Percentiles rank a stretch among this genome's conserved stretches.
These are phyloP conservation scores for Sporothrix phasma DNA, from an alignment of 2,329 filamentous ascomycete genomes.

Conservation along the genomic window DNA sequence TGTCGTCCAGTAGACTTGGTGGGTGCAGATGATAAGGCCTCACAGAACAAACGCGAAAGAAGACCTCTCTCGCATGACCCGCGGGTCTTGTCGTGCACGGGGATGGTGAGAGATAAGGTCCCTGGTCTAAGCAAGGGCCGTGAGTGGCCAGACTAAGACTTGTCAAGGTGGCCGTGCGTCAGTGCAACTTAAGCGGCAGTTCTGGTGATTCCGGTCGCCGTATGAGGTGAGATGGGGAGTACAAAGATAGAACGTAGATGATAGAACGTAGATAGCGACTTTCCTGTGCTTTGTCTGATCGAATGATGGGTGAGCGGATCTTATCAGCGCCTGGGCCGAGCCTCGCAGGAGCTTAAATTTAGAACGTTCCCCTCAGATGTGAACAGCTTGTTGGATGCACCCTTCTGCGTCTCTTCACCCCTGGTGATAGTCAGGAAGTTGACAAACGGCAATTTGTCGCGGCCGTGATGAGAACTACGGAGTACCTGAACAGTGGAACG, in stretches of 20 bases:
- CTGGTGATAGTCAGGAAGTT: not conserved
- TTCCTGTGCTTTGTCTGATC: not conserved
- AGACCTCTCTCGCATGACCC: not conserved
- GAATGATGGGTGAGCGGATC: not conserved
- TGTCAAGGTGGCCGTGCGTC: slow-evolving; percentile 2
- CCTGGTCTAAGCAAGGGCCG: not conserved
- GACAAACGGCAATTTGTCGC: slow-evolving; percentile 8
- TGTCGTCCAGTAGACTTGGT: slow-evolving; percentile 6
- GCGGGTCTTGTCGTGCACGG: not conserved
- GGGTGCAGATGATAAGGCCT: slow-evolving; percentile 15
- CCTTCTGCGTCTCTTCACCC: not conserved
- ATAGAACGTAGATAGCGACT: not conserved
- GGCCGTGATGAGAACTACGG: slow-evolving; percentile 12
- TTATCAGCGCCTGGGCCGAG: not conserved
- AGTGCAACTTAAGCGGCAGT: not conserved
- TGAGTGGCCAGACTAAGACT: slow-evolving; percentile 9
- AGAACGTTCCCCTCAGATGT: not conserved
- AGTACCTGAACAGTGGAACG: not conserved
- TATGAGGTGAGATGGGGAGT: slow-evolving; percentile 6
- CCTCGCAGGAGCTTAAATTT: slow-evolving; percentile 1
- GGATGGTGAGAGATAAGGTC: slow-evolving; percentile 13
- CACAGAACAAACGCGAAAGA: not conserved
- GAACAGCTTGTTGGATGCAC: not conserved
- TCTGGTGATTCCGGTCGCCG: not conserved
- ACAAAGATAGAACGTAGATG: not conserved